Percentiles rank a stretch among this genome's conserved stretches.
Evolutionary conservation across 805 yeast species (phyloP).

Genomic region (Ogataea siamensis): DNA sequence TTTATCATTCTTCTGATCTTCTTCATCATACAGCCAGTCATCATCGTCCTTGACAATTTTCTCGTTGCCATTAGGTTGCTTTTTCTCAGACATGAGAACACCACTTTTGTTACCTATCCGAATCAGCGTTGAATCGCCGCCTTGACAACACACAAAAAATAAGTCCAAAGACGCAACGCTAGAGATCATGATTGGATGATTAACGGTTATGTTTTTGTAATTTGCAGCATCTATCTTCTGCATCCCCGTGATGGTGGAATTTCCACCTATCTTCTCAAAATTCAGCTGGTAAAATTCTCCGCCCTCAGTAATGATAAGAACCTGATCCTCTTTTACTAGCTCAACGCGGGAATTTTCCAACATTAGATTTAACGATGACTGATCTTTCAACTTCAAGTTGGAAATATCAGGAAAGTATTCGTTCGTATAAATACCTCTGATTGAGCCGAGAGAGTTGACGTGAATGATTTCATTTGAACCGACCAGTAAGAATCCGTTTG

Average conservation of each 20-base stretch:
- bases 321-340: constrained; percentile 35
- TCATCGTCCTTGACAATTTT: constrained; percentile 40
- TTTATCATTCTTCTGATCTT: constrained; percentile 23
- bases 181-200: constrained; percentile 42
- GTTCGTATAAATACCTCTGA: constrained; percentile 62
- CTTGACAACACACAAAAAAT: constrained; percentile 58
- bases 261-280: constrained; percentile 37
- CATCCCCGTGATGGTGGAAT: constrained; percentile 32
- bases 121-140: constrained; percentile 57
- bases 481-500: constrained; percentile 64
- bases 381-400: constrained; percentile 43
- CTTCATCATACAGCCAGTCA: constrained; percentile 38
- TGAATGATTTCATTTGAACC: constrained; percentile 80
- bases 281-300: constrained; percentile 41
- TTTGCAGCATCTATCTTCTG: constrained; percentile 18
- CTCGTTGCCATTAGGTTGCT: constrained; percentile 5
- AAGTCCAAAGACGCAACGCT: constrained; percentile 38
- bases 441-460: constrained; percentile 74
- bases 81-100: constrained; percentile 3
- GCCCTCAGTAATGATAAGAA: constrained; percentile 39
- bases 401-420: constrained; percentile 44
- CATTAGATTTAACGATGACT: constrained; percentile 47
- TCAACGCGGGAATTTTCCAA: constrained; percentile 52
- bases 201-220: constrained; percentile 24
- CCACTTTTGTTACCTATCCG: constrained; percentile 36